Percentiles rank a stretch among this genome's conserved stretches.
Conservation (phyloP, 257 asterid species). For the Solanum pennellii region DNA sequence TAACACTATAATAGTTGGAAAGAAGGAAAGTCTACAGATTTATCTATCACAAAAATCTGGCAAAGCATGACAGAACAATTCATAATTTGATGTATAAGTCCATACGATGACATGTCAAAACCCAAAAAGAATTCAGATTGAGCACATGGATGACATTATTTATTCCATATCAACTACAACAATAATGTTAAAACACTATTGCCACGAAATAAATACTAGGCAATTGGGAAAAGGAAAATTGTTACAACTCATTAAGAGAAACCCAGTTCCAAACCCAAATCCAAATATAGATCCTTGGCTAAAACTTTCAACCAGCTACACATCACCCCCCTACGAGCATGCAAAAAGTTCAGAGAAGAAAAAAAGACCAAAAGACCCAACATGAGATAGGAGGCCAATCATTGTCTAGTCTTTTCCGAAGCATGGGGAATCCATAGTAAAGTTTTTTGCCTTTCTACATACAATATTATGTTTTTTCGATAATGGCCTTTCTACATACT, state of each 20-base stretch:
- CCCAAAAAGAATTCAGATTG: neutral
- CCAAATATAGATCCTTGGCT: neutral
- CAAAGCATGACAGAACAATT: neutral
- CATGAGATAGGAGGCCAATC: neutral
- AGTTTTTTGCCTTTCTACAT: neutral
- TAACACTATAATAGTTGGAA: neutral
- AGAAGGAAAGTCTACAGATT: neutral
- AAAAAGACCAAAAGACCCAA: neutral
- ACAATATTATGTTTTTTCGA: neutral
- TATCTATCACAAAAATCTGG: neutral
- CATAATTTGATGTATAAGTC: neutral
- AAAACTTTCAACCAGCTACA: neutral
- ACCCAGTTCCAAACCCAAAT: neutral
- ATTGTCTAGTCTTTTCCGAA: neutral
- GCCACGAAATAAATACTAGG: neutral
- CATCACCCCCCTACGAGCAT: neutral
- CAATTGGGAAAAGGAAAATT: neutral
- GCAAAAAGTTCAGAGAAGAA: neutral
- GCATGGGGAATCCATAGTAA: neutral
- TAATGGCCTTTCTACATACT: neutral
- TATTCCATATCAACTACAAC: neutral
- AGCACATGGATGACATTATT: neutral
- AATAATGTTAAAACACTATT: neutral
- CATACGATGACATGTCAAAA: neutral
- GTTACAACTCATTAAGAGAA: neutral